These are phyloP conservation scores for Trichoderma lentiforme DNA, from an alignment of 2,329 filamentous ascomycete genomes.

Conservation along the genomic window DNA sequence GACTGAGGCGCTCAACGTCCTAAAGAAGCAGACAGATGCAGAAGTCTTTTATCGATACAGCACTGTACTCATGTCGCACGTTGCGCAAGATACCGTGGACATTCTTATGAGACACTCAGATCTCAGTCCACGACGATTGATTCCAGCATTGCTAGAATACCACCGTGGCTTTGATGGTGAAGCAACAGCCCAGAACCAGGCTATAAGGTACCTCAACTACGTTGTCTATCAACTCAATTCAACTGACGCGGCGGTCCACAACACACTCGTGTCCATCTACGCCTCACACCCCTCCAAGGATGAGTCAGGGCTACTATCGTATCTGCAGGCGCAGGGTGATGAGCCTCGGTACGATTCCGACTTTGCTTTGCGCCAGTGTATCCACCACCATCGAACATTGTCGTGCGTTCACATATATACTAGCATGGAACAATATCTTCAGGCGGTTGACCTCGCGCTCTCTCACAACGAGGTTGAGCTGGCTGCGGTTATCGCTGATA, in stretches of 20 bases:
- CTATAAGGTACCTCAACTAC: constrained; percentile 87
- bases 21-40: constrained; percentile 88
- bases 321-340: constrained; percentile 85
- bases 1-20: constrained; percentile 78
- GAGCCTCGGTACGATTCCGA: constrained; percentile 90
- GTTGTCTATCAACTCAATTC: constrained; percentile 84
- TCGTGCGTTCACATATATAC: constrained; percentile 98
- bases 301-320: constrained; percentile 80
- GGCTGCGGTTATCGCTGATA: constrained; percentile 83
- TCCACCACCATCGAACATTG: constrained; percentile 87
- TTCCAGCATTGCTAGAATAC: constrained; percentile 91
- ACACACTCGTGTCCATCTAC: constrained; percentile 94
- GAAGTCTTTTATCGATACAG: constrained; percentile 97
- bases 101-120: constrained; percentile 89
- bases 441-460: constrained; percentile 88
- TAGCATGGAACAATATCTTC: constrained; percentile 89
- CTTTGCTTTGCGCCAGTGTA: constrained; percentile 92
- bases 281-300: constrained; percentile 80
- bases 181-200: constrained; percentile 75
- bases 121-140: constrained; percentile 80
- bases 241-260: constrained; percentile 84
- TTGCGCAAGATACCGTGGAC: constrained; percentile 82
- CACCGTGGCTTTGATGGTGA: constrained; percentile 69
- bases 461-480: constrained; percentile 88
- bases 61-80: constrained; percentile 92